A percentile compares a stretch with the other conserved stretches of the same genome.
Evolutionary conservation across 2,329 filamentous ascomycete genomes (phyloP).

Genomic region (Cordyceps tenuipes): DNA sequence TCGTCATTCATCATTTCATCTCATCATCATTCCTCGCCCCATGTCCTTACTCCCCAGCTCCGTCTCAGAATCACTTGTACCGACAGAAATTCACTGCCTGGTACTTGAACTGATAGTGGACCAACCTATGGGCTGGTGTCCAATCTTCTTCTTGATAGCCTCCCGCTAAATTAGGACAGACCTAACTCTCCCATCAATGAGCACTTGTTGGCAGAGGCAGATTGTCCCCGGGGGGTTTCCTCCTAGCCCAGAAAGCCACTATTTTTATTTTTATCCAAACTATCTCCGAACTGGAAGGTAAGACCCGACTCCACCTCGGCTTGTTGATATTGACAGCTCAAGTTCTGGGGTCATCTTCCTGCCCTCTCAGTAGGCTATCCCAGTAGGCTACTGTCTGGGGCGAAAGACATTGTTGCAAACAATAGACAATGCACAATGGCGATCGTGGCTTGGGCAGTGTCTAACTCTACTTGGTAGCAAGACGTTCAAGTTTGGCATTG

Average conservation of each 20-base stretch:
- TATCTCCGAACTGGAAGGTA: slow-evolving; percentile 1
- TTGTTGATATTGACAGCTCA: neutral
- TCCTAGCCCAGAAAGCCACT: neutral
- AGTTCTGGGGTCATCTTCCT: neutral
- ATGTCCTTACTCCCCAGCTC: too few species aligned
- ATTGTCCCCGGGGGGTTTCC: neutral
- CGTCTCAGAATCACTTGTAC: too few species aligned
- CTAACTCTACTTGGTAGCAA: too few species aligned
- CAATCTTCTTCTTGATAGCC: neutral
- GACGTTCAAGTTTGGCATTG: too few species aligned
- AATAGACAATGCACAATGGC: neutral
- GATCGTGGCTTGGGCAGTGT: too few species aligned
- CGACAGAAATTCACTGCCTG: too few species aligned
- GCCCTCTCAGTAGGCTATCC: neutral
- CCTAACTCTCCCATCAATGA: neutral
- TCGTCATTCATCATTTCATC: too few species aligned
- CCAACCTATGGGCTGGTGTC: neutral
- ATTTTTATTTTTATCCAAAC: neutral
- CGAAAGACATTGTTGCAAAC: neutral
- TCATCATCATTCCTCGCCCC: too few species aligned
- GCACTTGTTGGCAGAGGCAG: neutral
- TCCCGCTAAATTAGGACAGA: neutral
- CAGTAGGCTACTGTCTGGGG: neutral
- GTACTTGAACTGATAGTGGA: neutral
- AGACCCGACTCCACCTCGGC: neutral